These are phyloP conservation scores for Pleurotus platypus DNA, from an alignment of 768 basidiomycete genomes.

Conservation along the genomic window DNA sequence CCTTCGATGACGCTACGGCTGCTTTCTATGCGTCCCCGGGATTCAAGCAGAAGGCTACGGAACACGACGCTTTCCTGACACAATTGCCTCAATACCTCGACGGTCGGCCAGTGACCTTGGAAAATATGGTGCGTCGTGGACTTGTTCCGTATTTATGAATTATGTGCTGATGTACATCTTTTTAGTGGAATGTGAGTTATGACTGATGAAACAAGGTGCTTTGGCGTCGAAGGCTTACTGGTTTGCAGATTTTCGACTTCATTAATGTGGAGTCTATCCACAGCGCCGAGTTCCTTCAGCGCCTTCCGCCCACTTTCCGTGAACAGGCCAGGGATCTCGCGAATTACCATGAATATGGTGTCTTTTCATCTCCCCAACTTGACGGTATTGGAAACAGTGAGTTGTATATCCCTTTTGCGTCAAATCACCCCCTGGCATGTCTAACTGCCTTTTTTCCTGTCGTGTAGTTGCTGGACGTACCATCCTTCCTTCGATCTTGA, in stretches of 20 bases:
- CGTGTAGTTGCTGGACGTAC: constrained; percentile 61
- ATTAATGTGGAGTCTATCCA: constrained; percentile 74
- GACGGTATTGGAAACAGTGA: constrained; percentile 66
- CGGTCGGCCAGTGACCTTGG: constrained; percentile 45
- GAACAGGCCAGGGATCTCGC: constrained; percentile 58
- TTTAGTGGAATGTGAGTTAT: constrained; percentile 34
- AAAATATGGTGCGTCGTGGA: constrained; percentile 50
- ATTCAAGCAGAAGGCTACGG: constrained; percentile 43
- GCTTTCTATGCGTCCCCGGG: constrained; percentile 51
- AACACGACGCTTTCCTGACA: constrained; percentile 45
- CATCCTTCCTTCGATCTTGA: constrained; percentile 57
- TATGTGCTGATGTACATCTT: not conserved
- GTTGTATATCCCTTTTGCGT: not conserved
- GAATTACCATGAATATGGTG: constrained; percentile 69
- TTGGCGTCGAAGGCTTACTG: not conserved
- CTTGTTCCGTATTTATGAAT: not conserved
- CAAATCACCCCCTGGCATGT: too few relatives aligned
- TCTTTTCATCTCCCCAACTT: constrained; percentile 52
- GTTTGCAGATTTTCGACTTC: constrained; percentile 58
- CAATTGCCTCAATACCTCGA: constrained; percentile 50
- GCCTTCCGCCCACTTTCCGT: constrained; percentile 46
- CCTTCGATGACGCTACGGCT: constrained; percentile 42
- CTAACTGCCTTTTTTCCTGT: not conserved
- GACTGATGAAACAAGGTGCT: not conserved
- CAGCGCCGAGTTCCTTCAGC: constrained; percentile 46